Evolutionary conservation across 225 moss, liverwort and hornwort species (phyloP).

Genomic region (Antitrichia curtipendula): DNA sequence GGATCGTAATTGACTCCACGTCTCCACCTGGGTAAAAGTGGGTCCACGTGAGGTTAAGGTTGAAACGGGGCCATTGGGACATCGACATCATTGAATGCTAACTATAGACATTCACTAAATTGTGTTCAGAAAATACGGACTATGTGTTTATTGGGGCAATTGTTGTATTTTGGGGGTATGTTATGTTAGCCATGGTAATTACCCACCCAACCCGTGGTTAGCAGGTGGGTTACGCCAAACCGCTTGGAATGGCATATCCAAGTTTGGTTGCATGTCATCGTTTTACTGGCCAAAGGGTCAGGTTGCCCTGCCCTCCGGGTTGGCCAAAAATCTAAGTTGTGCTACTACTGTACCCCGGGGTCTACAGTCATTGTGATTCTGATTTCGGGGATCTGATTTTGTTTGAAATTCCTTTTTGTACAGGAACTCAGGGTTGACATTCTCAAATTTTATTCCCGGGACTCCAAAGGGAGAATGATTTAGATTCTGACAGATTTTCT

Average conservation of each 20-base stretch:
- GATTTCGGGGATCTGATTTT: background rate
- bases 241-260: background rate
- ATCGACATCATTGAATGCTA: background rate
- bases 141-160: background rate
- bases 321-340: background rate
- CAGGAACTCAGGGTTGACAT: background rate
- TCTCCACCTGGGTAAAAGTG: rapidly evolving
- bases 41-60: background rate
- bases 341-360: too few relatives aligned
- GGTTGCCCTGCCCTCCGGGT: too few relatives aligned
- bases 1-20: background rate
- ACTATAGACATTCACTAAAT: background rate
- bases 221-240: background rate
- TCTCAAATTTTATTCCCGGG: background rate
- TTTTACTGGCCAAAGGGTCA: too few relatives aligned
- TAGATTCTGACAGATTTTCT: background rate
- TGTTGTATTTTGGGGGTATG: background rate
- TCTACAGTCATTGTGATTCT: background rate
- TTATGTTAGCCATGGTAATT: too few relatives aligned
- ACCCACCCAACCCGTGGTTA: background rate
- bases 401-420: background rate
- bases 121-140: background rate
- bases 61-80: background rate
- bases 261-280: too few relatives aligned
- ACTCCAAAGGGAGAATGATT: background rate